phyloP scores from a whole-genome alignment of 1,284 basidiomycete genomes.

The Sanghuangporus sanghuang region DNA sequence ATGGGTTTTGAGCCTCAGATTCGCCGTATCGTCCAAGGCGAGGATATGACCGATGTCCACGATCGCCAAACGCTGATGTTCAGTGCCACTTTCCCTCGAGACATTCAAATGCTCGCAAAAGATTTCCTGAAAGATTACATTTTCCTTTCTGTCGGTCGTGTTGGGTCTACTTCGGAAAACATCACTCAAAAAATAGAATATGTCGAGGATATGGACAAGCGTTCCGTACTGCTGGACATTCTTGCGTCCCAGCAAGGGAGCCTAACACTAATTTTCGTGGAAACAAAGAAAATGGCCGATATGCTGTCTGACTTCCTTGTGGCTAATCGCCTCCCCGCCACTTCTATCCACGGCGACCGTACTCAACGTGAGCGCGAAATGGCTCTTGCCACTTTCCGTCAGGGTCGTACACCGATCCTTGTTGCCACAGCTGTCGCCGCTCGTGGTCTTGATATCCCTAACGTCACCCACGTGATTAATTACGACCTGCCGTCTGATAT shows the following conservation, averaged over 20 bases:
- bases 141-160: slow-evolving; percentile 97
- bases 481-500: slow-evolving; percentile 99
- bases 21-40: slow-evolving; percentile 94
- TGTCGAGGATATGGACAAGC: slow-evolving; percentile 97
- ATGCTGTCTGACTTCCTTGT: slow-evolving; percentile 97
- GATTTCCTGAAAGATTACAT: slow-evolving; percentile 97
- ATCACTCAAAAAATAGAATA: slow-evolving; percentile 99
- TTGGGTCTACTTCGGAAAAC: slow-evolving; percentile 98
- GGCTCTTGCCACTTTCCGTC: slow-evolving; percentile 93
- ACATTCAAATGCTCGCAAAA: slow-evolving; percentile 96
- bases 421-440: slow-evolving; percentile 98
- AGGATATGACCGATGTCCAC: slow-evolving; percentile 93
- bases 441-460: slow-evolving; percentile 98
- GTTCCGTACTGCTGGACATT: slow-evolving; percentile 93
- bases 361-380: slow-evolving; percentile 97
- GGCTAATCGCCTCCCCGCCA: slow-evolving; percentile 79
- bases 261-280: slow-evolving; percentile 95
- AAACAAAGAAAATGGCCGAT: slow-evolving; percentile 99
- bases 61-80: slow-evolving; percentile 99
- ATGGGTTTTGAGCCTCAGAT: slow-evolving; percentile 99
- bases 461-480: slow-evolving; percentile 98
- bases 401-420: slow-evolving; percentile 91
- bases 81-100: slow-evolving; percentile 97
- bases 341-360: slow-evolving; percentile 97
- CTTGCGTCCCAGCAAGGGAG: slow-evolving; percentile 78